These are phyloP conservation scores for Lentinula sp. DNA, from an alignment of 768 basidiomycete genomes.

Conservation along the genomic window DNA sequence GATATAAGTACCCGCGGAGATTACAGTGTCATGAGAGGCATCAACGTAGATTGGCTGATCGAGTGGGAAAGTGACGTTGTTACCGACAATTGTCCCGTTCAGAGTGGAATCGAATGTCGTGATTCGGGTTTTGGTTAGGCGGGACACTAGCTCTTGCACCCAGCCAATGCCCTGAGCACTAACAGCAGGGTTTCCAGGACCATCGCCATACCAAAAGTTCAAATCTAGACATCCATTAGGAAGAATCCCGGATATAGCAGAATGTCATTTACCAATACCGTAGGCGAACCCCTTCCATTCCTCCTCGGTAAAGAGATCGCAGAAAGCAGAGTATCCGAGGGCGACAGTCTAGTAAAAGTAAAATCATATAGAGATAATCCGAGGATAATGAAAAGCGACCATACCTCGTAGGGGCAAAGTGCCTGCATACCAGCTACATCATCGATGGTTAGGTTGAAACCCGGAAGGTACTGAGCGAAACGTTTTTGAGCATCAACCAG, in stretches of 20 bases:
- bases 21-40: slow-evolving; percentile 68
- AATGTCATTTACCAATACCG: slow-evolving; percentile 22
- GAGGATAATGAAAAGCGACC: background rate
- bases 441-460: slow-evolving; percentile 42
- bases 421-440: slow-evolving; percentile 60
- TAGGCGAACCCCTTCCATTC: slow-evolving; percentile 82
- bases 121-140: slow-evolving; percentile 59
- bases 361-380: background rate
- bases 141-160: slow-evolving; percentile 67
- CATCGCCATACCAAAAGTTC: slow-evolving; percentile 57
- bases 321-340: slow-evolving; percentile 73
- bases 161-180: slow-evolving; percentile 62
- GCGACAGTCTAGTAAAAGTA: slow-evolving; percentile 53
- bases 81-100: slow-evolving; percentile 61
- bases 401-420: slow-evolving; percentile 70
- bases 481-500: slow-evolving; percentile 50
- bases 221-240: slow-evolving; percentile 29
- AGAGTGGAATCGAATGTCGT: slow-evolving; percentile 38
- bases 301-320: slow-evolving; percentile 69
- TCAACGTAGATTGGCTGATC: slow-evolving; percentile 65
- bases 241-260: background rate
- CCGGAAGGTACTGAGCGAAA: slow-evolving; percentile 41
- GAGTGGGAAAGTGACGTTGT: slow-evolving; percentile 47
- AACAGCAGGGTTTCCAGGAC: slow-evolving; percentile 64
- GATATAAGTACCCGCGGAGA: slow-evolving; percentile 42